These are phyloP conservation scores for Colletotrichum sansevieriae DNA, from an alignment of 2,329 filamentous ascomycete genomes.

Conservation along the genomic window DNA sequence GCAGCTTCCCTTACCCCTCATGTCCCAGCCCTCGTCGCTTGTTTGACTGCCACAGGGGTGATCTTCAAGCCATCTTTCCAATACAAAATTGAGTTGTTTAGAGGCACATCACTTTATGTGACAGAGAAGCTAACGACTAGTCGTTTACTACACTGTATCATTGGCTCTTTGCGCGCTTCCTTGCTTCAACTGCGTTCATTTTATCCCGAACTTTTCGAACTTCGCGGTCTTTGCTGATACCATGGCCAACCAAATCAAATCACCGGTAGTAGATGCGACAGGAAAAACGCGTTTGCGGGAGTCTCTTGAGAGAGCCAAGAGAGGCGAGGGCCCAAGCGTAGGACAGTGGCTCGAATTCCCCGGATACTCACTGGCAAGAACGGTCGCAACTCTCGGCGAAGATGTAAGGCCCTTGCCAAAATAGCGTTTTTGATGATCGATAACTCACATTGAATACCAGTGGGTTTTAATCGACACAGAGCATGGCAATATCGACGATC, in stretches of 20 bases:
- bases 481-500: conserved; percentile 8
- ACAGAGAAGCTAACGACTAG: no score
- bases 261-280: conserved; percentile 45
- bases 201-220: no score
- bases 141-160: no score
- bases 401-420: conserved; percentile 44
- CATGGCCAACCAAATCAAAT: conserved; percentile 42
- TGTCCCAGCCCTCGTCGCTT: no score
- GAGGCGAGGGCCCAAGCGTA: conserved; percentile 47
- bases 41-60: no score
- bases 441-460: not conserved
- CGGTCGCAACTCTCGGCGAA: conserved; percentile 47
- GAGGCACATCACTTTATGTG: no score
- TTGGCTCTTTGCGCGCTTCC: no score
- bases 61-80: no score
- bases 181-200: no score
- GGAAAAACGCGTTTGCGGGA: conserved; percentile 49
- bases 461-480: conserved; percentile 27
- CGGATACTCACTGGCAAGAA: conserved; percentile 49
- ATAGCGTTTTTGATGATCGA: not conserved
- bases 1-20: conserved; percentile 3
- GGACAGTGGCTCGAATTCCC: conserved; percentile 51
- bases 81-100: no score
- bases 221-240: no score
- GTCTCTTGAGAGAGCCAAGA: conserved; percentile 48